Evolutionary conservation across 2,329 filamentous ascomycete genomes (phyloP), one percentile per base, ranked within the genome.

Genomic region (Zymoseptoria ardabiliae): DNA sequence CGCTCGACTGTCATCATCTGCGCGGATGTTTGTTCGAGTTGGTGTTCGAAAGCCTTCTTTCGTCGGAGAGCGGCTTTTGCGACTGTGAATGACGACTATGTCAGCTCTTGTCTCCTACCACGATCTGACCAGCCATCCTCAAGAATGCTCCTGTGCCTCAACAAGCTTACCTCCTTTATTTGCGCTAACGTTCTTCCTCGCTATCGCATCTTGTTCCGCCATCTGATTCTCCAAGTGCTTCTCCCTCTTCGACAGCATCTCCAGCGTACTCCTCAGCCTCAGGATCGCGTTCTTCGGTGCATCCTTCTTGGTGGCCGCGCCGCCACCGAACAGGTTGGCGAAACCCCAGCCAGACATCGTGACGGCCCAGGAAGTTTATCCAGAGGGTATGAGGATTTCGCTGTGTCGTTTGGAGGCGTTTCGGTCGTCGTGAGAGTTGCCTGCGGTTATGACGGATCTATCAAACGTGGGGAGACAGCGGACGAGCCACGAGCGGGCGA

Each of bases 211-310:
- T 75, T 97, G 92, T 75, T 97, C 91, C 23, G 91, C 87, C 80
- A 97, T 96, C 79, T 96, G 91, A 64, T 83, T 89, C 76, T 94
- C 88, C 63, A 97, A 78, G 73, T 97, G 91, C 75, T 85, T 89
- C 81, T 97, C 92, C 61, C 93, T 84, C 83, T 99, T 99, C 78
- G 95, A 91, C 72, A 99, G 82, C 92, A 97, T 97, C 69, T 97
- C 93, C 51, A 97, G 82, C 79, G 97, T 93, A 71, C 88, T 84
- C 68, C 94, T 86, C 71, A 99, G 80, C 61, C 84, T 85, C 59
- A 99, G 81, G 71, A 99, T 99, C 68, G 94, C 94, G 80, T 96
- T 94, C 83, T 99, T 99, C 59, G 94, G 91, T 61, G 86, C 88
- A 78, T 97, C 91, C 80, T 95, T 96, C 82, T 91, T 90, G 78